These are phyloP conservation scores for Rutidosis leptorrhynchoides DNA, from an alignment of 129 eudicot genomes.

Conservation along the genomic window DNA sequence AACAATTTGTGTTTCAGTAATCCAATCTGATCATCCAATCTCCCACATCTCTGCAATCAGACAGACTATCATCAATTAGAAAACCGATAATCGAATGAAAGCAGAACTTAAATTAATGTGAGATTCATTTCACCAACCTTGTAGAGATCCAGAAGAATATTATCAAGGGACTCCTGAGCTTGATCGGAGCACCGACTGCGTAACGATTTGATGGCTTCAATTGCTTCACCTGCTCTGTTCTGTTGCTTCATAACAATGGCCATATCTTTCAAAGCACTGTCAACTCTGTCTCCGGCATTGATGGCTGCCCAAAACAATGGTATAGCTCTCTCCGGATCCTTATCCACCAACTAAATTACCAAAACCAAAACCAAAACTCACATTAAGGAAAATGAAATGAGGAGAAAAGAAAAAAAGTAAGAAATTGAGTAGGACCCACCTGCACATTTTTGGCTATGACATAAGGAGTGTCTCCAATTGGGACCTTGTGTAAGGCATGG, in stretches of 20 bases:
- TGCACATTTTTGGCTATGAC: conserved; percentile 98
- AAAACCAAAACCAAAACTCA: conserved; percentile 9
- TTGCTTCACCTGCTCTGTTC: conserved; percentile 91
- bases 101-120: too few relatives aligned
- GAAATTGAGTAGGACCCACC: too few relatives aligned
- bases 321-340: conserved; percentile 97
- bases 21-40: conserved; percentile 90
- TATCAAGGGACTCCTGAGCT: conserved; percentile 94
- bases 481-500: conserved; percentile 87
- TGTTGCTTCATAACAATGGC: conserved; percentile 99
- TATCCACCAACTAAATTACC: conserved; percentile 70
- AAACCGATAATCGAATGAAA: too few relatives aligned
- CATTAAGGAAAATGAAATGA: too few relatives aligned
- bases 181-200: conserved; percentile 84
- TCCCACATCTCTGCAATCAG: conserved; percentile 97
- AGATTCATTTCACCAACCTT: conserved; percentile 45
- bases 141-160: conserved; percentile 86
- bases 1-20: conserved; percentile 75
- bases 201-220: conserved; percentile 87
- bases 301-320: conserved; percentile 98
- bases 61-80: too few relatives aligned
- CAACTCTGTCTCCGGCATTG: conserved; percentile 95
- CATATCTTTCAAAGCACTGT: conserved; percentile 98
- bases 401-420: too few relatives aligned
- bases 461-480: conserved; percentile 91